Conservation (phyloP, 2,329 filamentous ascomycete species). For the Fusarium irregulare region DNA sequence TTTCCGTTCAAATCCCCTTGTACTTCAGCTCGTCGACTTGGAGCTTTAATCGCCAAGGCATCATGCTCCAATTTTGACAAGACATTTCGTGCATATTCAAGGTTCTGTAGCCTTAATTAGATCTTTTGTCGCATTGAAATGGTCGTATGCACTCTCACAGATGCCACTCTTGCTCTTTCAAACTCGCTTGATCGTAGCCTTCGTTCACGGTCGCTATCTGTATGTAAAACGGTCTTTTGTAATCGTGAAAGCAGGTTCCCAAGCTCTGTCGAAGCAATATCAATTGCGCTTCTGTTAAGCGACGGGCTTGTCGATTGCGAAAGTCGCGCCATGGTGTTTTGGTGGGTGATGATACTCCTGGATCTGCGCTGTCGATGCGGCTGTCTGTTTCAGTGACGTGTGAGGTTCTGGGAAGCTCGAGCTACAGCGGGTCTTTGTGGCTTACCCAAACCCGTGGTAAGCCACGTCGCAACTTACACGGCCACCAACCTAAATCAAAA, state of each 20-base stretch:
- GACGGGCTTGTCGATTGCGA: conserved; percentile 29
- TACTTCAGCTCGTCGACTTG: conserved; percentile 67
- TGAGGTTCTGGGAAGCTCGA: conserved; percentile 40
- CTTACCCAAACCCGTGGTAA: conserved; percentile 43
- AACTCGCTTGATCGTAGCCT: conserved; percentile 71
- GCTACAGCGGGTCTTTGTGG: conserved; percentile 40
- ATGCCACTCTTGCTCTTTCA: conserved; percentile 64
- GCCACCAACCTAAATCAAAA: background rate
- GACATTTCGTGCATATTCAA: conserved; percentile 76
- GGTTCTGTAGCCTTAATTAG: conserved; percentile 63
- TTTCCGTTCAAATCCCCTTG: conserved; percentile 74
- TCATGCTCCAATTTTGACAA: conserved; percentile 79
- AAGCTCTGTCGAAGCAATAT: conserved; percentile 61
- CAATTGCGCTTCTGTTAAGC: conserved; percentile 41
- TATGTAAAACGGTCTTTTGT: conserved; percentile 72
- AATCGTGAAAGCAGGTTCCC: conserved; percentile 73
- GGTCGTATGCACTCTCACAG: conserved; percentile 50
- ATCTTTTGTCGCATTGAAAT: background rate
- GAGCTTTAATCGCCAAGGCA: conserved; percentile 67
- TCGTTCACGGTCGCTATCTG: conserved; percentile 68
- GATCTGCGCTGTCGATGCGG: background rate
- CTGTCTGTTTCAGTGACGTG: conserved; percentile 45
- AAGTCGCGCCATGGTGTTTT: conserved; percentile 46
- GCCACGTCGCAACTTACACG: conserved; percentile 40
- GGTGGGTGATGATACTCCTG: conserved; percentile 14